These are phyloP conservation scores for Coelastrella sp. DNA, from an alignment of 139 green algal genomes.

Conservation along the genomic window DNA sequence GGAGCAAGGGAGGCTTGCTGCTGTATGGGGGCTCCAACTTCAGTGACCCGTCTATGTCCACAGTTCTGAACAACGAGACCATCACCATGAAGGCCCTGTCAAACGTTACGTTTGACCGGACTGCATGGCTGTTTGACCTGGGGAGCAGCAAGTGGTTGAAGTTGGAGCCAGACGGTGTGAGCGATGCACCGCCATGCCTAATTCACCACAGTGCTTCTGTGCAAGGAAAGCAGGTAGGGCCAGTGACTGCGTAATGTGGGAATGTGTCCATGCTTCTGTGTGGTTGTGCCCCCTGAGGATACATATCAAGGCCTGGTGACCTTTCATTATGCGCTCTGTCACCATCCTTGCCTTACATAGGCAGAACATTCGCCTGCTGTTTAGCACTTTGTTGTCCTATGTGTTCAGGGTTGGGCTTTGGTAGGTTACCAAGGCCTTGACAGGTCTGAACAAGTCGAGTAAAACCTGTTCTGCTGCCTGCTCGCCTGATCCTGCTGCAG, in stretches of 20 bases:
- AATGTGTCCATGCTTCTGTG: too few species aligned
- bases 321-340: too few species aligned
- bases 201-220: conserved; percentile 33
- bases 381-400: too few species aligned
- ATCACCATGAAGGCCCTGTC: background rate
- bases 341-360: too few species aligned
- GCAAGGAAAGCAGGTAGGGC: conserved; percentile 14
- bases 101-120: background rate
- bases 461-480: too few species aligned
- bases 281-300: too few species aligned
- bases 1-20: background rate
- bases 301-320: too few species aligned
- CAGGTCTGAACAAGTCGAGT: too few species aligned
- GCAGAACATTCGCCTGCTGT: too few species aligned
- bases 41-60: background rate
- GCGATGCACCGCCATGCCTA: conserved; percentile 10
- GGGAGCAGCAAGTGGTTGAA: background rate
- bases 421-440: too few species aligned
- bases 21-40: conserved; percentile 28
- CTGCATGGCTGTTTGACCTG: conserved; percentile 35
- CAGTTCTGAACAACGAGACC: background rate
- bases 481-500: background rate
- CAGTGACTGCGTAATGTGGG: too few species aligned
- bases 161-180: background rate
- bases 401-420: too few species aligned